A percentile compares a stretch with the other conserved stretches of the same genome.
phyloP scores from a whole-genome alignment of 2,329 filamentous ascomycete genomes.

The Ploettnerulaceae sp. region DNA sequence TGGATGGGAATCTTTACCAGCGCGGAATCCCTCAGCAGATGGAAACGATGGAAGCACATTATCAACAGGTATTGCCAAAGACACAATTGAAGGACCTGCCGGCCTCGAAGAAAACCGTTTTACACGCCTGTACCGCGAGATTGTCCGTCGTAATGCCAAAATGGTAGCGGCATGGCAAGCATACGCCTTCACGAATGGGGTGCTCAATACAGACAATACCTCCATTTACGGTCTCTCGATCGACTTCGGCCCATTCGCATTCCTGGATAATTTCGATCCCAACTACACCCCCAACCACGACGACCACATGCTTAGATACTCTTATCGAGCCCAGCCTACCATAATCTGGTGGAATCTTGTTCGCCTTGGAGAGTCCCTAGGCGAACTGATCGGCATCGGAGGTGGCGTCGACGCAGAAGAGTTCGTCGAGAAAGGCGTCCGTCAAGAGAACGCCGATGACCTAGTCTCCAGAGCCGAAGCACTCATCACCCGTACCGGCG shows the following conservation, averaged over 20 bases:
- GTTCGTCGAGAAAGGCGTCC: constrained; percentile 70
- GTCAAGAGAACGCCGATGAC: constrained; percentile 61
- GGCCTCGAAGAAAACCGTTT: constrained; percentile 80
- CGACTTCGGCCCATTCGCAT: constrained; percentile 95
- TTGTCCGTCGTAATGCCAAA: constrained; percentile 76
- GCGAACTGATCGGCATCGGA: constrained; percentile 80
- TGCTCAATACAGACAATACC: constrained; percentile 97
- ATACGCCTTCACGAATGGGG: constrained; percentile 99
- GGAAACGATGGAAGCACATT: constrained; percentile 40
- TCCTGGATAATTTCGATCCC: constrained; percentile 95
- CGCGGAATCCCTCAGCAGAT: constrained; percentile 46
- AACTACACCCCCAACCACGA: constrained; percentile 96
- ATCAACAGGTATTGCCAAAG: constrained; percentile 45
- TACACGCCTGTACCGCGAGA: constrained; percentile 78
- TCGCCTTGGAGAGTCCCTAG: constrained; percentile 80
- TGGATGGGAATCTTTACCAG: constrained; percentile 82
- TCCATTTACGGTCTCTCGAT: constrained; percentile 84
- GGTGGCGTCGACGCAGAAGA: constrained; percentile 62
- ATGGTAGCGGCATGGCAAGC: constrained; percentile 95
- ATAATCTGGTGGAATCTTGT: constrained; percentile 99
- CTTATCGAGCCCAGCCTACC: constrained; percentile 88
- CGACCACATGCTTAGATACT: constrained; percentile 80
- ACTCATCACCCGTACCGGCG: constrained; percentile 72
- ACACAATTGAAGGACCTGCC: constrained; percentile 60
- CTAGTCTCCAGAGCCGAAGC: constrained; percentile 76